Evolutionary conservation across 225 moss, liverwort and hornwort genomes (phyloP).

Genomic region (Pseudisothecium myosuroides): DNA sequence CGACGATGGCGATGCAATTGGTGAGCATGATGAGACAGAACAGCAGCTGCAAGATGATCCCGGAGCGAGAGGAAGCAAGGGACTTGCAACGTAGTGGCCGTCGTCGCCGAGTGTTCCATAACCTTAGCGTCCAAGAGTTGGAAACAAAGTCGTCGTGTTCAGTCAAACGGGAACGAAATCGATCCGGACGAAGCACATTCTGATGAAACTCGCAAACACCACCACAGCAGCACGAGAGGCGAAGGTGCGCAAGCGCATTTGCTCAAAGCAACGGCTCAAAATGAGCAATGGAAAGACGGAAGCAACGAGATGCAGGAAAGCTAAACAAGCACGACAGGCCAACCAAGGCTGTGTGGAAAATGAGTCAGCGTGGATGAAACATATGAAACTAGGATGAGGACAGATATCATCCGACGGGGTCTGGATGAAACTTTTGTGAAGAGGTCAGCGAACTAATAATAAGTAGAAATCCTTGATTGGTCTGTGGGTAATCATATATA

Average conservation of each 20-base stretch:
- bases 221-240: background rate
- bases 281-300: background rate
- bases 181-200: background rate
- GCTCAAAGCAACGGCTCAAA: background rate
- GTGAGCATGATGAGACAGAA: background rate
- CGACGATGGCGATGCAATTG: background rate
- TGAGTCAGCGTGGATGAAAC: background rate
- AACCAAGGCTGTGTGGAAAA: background rate
- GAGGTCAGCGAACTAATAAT: background rate
- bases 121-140: background rate
- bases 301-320: background rate
- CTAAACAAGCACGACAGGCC: background rate
- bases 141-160: background rate
- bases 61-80: background rate
- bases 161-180: background rate
- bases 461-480: background rate
- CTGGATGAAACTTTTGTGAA: background rate
- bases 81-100: background rate
- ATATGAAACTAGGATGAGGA: background rate
- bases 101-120: background rate
- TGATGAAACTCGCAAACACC: background rate
- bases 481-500: background rate
- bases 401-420: no score
- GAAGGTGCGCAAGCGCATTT: background rate
- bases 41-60: background rate